Evolutionary conservation across 306 rosid species (phyloP).

Genomic region (Vigna angularis): DNA sequence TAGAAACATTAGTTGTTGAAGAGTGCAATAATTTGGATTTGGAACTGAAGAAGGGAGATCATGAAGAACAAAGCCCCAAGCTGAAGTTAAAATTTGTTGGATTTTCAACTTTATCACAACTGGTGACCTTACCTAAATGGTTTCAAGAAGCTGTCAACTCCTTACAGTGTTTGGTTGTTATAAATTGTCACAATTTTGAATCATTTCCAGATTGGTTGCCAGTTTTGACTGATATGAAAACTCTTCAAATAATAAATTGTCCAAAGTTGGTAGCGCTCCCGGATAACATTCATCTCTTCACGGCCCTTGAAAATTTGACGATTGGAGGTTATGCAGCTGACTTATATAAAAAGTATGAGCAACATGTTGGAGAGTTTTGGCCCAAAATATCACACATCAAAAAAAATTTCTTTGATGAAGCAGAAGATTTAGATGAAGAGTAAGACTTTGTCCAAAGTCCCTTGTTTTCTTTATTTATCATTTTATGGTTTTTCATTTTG

Average conservation of each 20-base stretch:
- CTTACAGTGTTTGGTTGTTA: too few relatives aligned
- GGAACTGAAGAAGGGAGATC: background rate
- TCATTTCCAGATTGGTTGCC: background rate
- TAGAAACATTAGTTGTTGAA: background rate
- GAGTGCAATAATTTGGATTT: background rate
- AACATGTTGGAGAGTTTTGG: background rate
- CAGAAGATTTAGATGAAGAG: too few relatives aligned
- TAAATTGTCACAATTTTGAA: background rate
- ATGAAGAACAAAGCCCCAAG: background rate
- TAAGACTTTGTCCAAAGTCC: too few relatives aligned
- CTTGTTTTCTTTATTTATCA: too few relatives aligned
- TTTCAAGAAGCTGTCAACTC: background rate
- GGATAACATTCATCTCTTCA: background rate
- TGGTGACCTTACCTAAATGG: background rate
- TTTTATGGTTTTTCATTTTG: too few relatives aligned
- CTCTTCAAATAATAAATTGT: accelerated
- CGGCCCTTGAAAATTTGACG: background rate
- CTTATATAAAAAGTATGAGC: background rate
- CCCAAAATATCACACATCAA: constrained; percentile 12
- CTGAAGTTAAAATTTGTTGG: background rate
- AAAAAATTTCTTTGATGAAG: too few relatives aligned
- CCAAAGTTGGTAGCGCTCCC: constrained; percentile 16
- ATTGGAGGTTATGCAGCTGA: background rate
- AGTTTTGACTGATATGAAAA: background rate
- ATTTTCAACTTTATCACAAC: background rate